Conservation (phyloP, 106 monocot genomes). For the Dendrobium officinale region DNA sequence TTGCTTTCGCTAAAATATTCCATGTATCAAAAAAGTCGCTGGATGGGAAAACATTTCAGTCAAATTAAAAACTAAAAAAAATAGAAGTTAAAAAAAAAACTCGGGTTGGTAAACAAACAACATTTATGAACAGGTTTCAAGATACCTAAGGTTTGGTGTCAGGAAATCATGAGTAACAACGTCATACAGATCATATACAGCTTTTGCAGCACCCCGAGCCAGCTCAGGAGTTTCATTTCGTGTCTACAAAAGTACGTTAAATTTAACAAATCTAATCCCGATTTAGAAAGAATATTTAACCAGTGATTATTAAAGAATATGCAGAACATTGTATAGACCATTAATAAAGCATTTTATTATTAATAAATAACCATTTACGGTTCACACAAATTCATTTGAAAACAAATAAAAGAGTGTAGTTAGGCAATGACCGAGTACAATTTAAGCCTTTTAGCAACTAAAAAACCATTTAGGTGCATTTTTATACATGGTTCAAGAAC, state of each 20-base stretch:
- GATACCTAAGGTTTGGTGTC: conserved; percentile 58
- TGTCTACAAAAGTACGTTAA: conserved; percentile 29
- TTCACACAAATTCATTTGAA: background rate
- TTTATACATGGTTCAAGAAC: background rate
- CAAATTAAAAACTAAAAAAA: background rate
- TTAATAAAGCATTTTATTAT: background rate
- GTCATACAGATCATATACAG: conserved; percentile 79
- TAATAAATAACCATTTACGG: background rate
- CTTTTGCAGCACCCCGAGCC: conserved; percentile 67
- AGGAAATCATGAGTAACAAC: conserved; percentile 76
- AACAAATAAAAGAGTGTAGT: background rate
- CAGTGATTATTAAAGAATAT: background rate
- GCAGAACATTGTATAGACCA: background rate
- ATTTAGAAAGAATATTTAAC: background rate
- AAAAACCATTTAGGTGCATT: background rate
- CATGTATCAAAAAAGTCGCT: conserved; percentile 95
- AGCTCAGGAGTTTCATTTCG: conserved; percentile 69
- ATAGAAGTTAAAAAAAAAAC: background rate
- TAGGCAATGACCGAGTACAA: background rate
- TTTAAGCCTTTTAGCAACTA: background rate
- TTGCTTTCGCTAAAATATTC: conserved; percentile 77
- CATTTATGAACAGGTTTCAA: background rate
- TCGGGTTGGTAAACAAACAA: background rate
- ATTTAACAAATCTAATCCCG: background rate
- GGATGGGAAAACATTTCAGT: conserved; percentile 4